Base-by-base conservation (phyloP, 176 grass and related monocot genomes). In the Oryza rufipogon region DNA sequence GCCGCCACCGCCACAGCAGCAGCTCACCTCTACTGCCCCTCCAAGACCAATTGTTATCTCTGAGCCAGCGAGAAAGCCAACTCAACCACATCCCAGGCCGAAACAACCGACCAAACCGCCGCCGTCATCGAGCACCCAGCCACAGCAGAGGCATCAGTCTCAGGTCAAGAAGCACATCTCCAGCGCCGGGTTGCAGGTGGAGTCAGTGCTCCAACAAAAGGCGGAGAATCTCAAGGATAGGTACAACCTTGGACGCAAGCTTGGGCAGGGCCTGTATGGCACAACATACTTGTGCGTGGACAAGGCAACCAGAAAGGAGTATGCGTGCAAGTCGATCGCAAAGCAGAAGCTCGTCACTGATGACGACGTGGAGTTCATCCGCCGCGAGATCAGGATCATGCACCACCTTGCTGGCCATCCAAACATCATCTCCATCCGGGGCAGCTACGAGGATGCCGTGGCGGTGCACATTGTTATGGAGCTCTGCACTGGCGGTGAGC, bases 311-410 rank as follows among this genome's bases (percentile, higher is more conserved):
- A 80, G 80, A 2, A 26, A 15, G 2, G 91, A 93, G 85, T 88
- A 82, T 73, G 88, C 91, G 25, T 93, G 91, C 88, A 93, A 93
- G 78, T 90, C 88, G 25, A 88, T 93, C 74, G 88, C 88, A 23
- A 93, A 90, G 85, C 82, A 85, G 78, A 93, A 93, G 91, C 91
- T 90, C 7, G 33, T 90, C 47, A 90, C 84, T 1, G 80, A 87
- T 49, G 80, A 90, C 75, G 88, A 86, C 75, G 83, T 90, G 11
- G 83, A 90, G 88, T 84, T 86, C 84, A 79, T 90, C 20, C 80
- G 75, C 0, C 84, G 80, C 6, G 88, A 90, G 84, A 90, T 90
- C 84, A 84, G 86, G 84, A 90, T 90, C 74, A 90, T 90, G 88
- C 84, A 90, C 88, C 88, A 90, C 88, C 84, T 90, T 0, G 84